A percentile compares a stretch with the other conserved stretches of the same genome.
Evolutionary conservation across 78 protist species (phyloP).

Genomic region (slime mould (Dictyostelium discoideum)): DNA sequence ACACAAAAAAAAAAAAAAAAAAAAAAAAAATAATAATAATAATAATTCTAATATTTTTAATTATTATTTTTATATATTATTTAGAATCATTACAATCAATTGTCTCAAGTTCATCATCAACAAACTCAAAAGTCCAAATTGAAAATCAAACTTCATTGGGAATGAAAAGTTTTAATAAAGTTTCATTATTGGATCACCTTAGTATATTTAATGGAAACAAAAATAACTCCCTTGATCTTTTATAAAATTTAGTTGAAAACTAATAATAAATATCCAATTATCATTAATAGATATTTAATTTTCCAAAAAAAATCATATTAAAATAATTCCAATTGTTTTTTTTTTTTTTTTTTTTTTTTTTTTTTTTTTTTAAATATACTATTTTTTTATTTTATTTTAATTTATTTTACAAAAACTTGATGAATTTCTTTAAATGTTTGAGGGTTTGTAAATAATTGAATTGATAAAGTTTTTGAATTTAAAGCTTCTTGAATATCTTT

Average conservation of each 20-base stretch:
- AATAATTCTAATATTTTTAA: no score
- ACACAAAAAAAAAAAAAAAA: no score
- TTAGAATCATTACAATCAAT: neutral
- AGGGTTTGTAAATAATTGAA: neutral
- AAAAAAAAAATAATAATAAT: no score
- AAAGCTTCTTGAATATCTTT: slow-evolving; percentile 36
- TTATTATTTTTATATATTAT: no score
- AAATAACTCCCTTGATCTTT: neutral
- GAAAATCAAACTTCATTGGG: neutral
- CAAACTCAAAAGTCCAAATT: neutral
- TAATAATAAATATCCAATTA: neutral
- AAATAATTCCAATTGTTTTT: no score
- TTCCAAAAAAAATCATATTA: neutral
- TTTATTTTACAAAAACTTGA: slow-evolving; percentile 22
- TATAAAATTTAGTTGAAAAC: neutral
- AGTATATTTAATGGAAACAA: neutral
- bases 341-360: neutral
- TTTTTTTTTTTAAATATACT: neutral
- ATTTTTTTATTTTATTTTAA: neutral
- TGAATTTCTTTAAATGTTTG: slow-evolving; percentile 27
- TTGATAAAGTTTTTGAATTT: neutral
- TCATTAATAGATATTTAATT: neutral
- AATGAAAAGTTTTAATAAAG: neutral
- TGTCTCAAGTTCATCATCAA: neutral
- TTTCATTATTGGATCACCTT: neutral